Evolutionary conservation across 2,329 filamentous ascomycete species (phyloP).

Genomic region (Fusarium anguioides): DNA sequence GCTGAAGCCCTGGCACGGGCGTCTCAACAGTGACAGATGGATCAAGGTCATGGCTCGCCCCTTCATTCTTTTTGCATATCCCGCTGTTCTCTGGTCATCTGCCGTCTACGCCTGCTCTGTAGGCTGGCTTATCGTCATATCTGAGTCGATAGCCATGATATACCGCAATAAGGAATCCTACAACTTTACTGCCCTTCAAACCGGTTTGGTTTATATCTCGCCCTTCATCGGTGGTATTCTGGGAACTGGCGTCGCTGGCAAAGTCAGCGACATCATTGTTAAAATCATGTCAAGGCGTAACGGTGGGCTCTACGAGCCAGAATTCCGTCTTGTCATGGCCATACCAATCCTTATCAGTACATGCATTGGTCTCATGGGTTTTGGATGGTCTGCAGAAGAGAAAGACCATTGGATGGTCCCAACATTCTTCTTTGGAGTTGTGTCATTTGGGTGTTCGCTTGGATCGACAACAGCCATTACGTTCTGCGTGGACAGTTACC

Average conservation of each 20-base stretch:
- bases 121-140: conserved; percentile 95
- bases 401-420: conserved; percentile 88
- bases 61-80: conserved; percentile 88
- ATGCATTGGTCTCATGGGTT: conserved; percentile 89
- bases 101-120: conserved; percentile 88
- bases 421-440: conserved; percentile 90
- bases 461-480: conserved; percentile 93
- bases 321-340: conserved; percentile 91
- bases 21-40: conserved; percentile 83
- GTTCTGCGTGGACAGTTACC: conserved; percentile 92
- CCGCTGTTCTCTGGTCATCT: conserved; percentile 88
- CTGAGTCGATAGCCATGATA: conserved; percentile 84
- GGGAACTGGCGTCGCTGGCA: conserved; percentile 91
- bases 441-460: conserved; percentile 91
- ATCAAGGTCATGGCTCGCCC: conserved; percentile 80
- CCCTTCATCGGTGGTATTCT: conserved; percentile 90
- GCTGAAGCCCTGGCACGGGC: conserved; percentile 80
- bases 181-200: conserved; percentile 82
- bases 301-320: conserved; percentile 94
- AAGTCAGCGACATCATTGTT: conserved; percentile 86
- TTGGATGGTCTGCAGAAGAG: conserved; percentile 88
- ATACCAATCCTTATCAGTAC: conserved; percentile 82
- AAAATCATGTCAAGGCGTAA: conserved; percentile 84
- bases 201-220: conserved; percentile 88
- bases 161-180: conserved; percentile 78